phyloP scores from a whole-genome alignment of 148 eudicot genomes.

The Rhododendron ferrugineum region DNA sequence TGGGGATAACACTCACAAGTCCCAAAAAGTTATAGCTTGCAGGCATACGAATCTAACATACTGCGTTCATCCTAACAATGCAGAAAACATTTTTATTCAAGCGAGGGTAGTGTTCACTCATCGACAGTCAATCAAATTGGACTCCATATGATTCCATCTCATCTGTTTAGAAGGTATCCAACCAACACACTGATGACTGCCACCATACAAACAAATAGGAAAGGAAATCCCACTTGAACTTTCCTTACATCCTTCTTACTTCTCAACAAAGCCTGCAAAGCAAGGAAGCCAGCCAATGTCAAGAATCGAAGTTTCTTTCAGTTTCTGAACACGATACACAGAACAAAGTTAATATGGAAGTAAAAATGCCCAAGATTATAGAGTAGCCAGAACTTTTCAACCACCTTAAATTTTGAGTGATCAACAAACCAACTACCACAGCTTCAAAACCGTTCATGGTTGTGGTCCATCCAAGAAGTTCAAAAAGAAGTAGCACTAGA shows the following conservation, averaged over 20 bases:
- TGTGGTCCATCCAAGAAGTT: background rate
- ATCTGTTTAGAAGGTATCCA: slow-evolving; percentile 42
- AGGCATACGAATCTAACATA: background rate
- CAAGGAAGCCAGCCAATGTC: background rate
- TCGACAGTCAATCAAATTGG: background rate
- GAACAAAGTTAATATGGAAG: background rate
- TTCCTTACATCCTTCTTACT: slow-evolving; percentile 36
- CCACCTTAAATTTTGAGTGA: background rate
- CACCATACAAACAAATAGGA: slow-evolving; percentile 72
- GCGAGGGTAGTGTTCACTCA: background rate
- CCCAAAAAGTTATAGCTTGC: background rate
- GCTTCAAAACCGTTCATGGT: background rate
- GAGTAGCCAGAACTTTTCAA: background rate
- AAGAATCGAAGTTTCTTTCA: background rate
- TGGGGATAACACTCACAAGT: background rate
- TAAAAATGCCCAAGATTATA: background rate
- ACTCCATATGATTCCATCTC: background rate
- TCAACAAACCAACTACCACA: background rate
- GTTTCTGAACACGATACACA: background rate
- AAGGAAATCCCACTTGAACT: slow-evolving; percentile 70
- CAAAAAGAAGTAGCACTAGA: background rate
- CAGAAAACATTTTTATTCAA: background rate
- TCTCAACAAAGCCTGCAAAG: slow-evolving; percentile 46
- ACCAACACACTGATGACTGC: slow-evolving; percentile 51
- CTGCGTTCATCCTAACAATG: background rate